Evolutionary conservation across 805 yeast genomes (phyloP).

Genomic region (Cephaloascus fragrans): DNA sequence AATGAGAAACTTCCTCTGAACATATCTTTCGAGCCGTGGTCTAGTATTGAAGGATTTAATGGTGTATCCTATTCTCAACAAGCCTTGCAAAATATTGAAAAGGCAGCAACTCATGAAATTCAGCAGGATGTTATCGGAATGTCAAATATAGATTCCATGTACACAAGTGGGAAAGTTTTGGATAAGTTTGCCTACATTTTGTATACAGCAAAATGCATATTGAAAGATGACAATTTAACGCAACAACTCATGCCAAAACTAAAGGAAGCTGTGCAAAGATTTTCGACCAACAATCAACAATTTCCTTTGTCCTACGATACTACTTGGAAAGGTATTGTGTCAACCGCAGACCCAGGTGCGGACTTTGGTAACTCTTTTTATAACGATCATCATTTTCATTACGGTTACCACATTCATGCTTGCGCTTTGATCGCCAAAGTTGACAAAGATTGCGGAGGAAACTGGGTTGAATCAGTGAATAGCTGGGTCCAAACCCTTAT

Average conservation of each 20-base stretch:
- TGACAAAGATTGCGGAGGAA: slow-evolving; percentile 39
- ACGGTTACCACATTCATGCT: slow-evolving; percentile 66
- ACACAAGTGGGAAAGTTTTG: slow-evolving; percentile 77
- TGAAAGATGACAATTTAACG: slow-evolving; percentile 47
- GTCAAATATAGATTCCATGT: slow-evolving; percentile 77
- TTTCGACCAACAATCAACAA: slow-evolving; percentile 57
- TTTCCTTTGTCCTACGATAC: slow-evolving; percentile 73
- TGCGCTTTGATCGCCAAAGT: slow-evolving; percentile 53
- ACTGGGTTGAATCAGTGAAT: slow-evolving; percentile 39
- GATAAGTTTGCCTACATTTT: slow-evolving; percentile 88
- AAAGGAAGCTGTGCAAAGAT: slow-evolving; percentile 60
- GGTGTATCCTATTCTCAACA: slow-evolving; percentile 15
- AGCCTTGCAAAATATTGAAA: slow-evolving; percentile 25
- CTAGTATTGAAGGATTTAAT: slow-evolving; percentile 26
- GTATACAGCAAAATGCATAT: slow-evolving; percentile 58
- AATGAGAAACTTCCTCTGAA: slow-evolving; percentile 29
- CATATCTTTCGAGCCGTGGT: slow-evolving; percentile 47
- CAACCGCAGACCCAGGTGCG: slow-evolving; percentile 51
- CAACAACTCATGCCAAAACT: slow-evolving; percentile 41
- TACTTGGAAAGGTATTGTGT: slow-evolving; percentile 69
- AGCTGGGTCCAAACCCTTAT: slow-evolving; percentile 48
- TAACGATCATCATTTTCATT: slow-evolving; percentile 72
- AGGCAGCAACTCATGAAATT: slow-evolving; percentile 44
- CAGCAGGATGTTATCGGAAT: slow-evolving; percentile 43
- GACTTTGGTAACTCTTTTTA: slow-evolving; percentile 70